A percentile compares a stretch with the other conserved stretches of the same genome.
phyloP scores from a whole-genome alignment of 208 protist genomes.

The Crithidia expoeki region DNA sequence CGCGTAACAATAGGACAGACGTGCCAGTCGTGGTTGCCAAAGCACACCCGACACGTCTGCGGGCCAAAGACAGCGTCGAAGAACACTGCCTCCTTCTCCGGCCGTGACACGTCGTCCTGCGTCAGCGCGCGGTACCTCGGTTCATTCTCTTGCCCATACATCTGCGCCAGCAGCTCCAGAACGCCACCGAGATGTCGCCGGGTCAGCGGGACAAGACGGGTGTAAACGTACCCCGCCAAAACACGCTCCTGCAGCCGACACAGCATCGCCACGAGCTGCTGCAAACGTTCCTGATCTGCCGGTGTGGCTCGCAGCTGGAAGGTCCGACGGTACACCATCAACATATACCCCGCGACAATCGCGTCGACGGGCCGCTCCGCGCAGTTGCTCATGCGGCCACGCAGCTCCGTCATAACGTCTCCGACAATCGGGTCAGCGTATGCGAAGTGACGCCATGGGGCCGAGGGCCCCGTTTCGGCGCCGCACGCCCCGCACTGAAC shows the following conservation, averaged over 20 bases:
- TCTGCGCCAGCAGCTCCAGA: conserved; percentile 25
- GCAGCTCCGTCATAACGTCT: conserved; percentile 73
- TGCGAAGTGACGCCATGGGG: conserved; percentile 74
- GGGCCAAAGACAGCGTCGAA: conserved; percentile 67
- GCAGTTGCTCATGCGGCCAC: conserved; percentile 66
- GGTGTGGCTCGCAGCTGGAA: conserved; percentile 76
- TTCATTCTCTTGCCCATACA: conserved; percentile 42
- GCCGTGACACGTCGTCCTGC: conserved; percentile 14
- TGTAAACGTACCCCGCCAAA: conserved; percentile 82
- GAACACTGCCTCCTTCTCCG: conserved; percentile 50
- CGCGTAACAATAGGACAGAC: conserved; percentile 84
- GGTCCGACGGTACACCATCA: conserved; percentile 84
- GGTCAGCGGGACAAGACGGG: conserved; percentile 58
- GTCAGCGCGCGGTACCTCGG: conserved; percentile 35
- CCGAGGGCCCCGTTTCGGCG: conserved; percentile 76
- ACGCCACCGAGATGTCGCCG: conserved; percentile 23
- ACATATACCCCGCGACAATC: conserved; percentile 74
- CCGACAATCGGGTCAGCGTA: conserved; percentile 44
- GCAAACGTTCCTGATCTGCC: conserved; percentile 71
- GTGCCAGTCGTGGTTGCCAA: conserved; percentile 74
- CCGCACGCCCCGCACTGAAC: conserved; percentile 75
- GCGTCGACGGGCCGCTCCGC: conserved; percentile 69
- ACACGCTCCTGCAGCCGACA: conserved; percentile 78
- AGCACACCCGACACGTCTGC: conserved; percentile 78
- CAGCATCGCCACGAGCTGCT: conserved; percentile 60